These are phyloP conservation scores for Thraustotheca clavata DNA, from an alignment of 352 stramenopile species.

Conservation along the genomic window DNA sequence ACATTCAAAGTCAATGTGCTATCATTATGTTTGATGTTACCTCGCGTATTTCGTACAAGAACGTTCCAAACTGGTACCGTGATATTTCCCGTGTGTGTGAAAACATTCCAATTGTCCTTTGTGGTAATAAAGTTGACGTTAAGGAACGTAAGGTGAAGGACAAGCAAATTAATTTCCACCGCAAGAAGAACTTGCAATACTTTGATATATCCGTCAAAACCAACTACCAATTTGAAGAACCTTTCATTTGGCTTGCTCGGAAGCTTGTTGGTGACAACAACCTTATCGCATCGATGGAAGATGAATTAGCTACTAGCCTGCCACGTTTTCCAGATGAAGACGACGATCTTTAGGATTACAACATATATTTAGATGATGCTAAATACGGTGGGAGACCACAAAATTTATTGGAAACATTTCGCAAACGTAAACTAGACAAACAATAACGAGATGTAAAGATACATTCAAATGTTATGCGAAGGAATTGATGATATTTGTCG, in stretches of 20 bases:
- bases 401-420: too few relatives aligned
- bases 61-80: slow-evolving; percentile 99
- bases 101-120: slow-evolving; percentile 99
- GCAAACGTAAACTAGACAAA: too few relatives aligned
- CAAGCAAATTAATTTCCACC: slow-evolving; percentile 99
- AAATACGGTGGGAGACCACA: too few relatives aligned
- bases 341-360: slow-evolving; percentile 96
- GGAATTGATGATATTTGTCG: too few relatives aligned
- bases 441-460: too few relatives aligned
- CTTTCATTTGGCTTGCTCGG: slow-evolving; percentile 98
- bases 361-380: too few relatives aligned
- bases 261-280: slow-evolving; percentile 98
- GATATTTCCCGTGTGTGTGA: slow-evolving; percentile 99
- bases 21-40: slow-evolving; percentile 99
- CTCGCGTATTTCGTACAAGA: slow-evolving; percentile 99
- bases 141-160: slow-evolving; percentile 99
- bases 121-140: slow-evolving; percentile 99
- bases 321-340: slow-evolving; percentile 97
- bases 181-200: slow-evolving; percentile 99
- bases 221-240: slow-evolving; percentile 99
- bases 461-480: too few relatives aligned
- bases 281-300: slow-evolving; percentile 92
- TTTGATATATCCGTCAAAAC: slow-evolving; percentile 99
- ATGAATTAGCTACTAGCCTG: slow-evolving; percentile 85
- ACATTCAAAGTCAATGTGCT: slow-evolving; percentile 99